These are phyloP conservation scores for Venturia aucupariae DNA, from an alignment of 2,329 filamentous ascomycete species.

Conservation along the genomic window DNA sequence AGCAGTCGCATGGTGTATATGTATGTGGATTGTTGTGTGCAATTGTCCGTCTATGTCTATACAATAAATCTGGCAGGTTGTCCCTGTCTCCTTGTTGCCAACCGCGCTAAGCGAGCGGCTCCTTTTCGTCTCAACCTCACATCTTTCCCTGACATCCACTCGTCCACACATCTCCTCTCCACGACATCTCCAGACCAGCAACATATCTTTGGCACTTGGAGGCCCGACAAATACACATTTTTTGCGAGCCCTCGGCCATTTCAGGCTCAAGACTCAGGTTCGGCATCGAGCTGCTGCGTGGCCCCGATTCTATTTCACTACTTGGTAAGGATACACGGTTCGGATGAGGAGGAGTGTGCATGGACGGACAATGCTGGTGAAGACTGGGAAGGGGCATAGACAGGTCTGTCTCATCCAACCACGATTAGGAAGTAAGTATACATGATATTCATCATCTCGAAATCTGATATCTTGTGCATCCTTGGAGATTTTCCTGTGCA, in stretches of 20 bases:
- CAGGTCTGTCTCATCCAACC: not conserved
- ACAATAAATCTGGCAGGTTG: not conserved
- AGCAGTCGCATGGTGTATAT: constrained; percentile 6
- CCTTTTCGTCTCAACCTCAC: not conserved
- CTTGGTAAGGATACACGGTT: not conserved
- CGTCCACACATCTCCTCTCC: not conserved
- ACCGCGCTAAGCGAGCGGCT: not conserved
- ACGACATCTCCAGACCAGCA: not conserved
- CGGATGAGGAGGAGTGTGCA: not conserved
- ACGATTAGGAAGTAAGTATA: not conserved
- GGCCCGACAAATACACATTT: not conserved
- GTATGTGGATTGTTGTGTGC: not conserved
- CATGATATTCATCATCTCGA: no score
- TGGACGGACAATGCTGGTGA: not conserved
- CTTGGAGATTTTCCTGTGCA: not conserved
- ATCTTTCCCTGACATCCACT: not conserved
- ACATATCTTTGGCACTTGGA: not conserved
- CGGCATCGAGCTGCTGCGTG: not conserved
- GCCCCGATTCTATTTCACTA: not conserved
- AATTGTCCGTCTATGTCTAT: not conserved
- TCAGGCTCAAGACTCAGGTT: not conserved
- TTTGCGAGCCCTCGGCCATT: not conserved
- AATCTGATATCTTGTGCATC: no score
- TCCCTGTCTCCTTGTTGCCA: not conserved
- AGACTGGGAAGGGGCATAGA: not conserved